These are phyloP conservation scores for Neofusicoccum sp. DNA, from an alignment of 2,329 filamentous ascomycete genomes.

Conservation along the genomic window DNA sequence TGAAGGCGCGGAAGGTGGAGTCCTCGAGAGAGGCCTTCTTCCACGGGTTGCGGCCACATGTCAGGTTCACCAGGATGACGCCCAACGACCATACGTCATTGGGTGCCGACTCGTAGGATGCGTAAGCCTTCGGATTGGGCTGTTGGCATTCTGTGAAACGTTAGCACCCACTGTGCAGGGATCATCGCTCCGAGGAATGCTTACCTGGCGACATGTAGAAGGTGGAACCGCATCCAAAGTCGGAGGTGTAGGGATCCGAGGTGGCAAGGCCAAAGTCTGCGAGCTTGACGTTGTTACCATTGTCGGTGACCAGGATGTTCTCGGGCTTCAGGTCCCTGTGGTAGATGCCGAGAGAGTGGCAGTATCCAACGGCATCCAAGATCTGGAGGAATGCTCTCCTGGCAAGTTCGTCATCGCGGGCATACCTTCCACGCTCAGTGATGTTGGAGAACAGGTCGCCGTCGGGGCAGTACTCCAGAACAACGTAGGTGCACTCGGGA, in stretches of 20 bases:
- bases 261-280: slow-evolving; percentile 97
- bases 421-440: slow-evolving; percentile 89
- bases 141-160: slow-evolving; percentile 77
- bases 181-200: slow-evolving; percentile 32
- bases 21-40: slow-evolving; percentile 93
- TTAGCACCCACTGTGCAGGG: slow-evolving; percentile 18
- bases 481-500: slow-evolving; percentile 88
- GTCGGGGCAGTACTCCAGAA: slow-evolving; percentile 95
- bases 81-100: slow-evolving; percentile 99
- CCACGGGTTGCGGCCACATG: slow-evolving; percentile 97
- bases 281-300: slow-evolving; percentile 86
- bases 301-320: slow-evolving; percentile 90
- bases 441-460: slow-evolving; percentile 97
- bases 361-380: slow-evolving; percentile 92
- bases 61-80: slow-evolving; percentile 95
- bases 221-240: slow-evolving; percentile 96
- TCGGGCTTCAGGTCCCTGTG: slow-evolving; percentile 97
- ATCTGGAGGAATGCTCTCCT: slow-evolving; percentile 91
- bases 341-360: slow-evolving; percentile 90
- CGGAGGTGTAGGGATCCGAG: slow-evolving; percentile 75
- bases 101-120: slow-evolving; percentile 84
- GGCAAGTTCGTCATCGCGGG: slow-evolving; percentile 86
- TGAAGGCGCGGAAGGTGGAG: slow-evolving; percentile 89
- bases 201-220: slow-evolving; percentile 99
- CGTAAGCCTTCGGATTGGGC: slow-evolving; percentile 63